Conservation (phyloP, 345 rosid species). For the Pugionium dolabratum region DNA sequence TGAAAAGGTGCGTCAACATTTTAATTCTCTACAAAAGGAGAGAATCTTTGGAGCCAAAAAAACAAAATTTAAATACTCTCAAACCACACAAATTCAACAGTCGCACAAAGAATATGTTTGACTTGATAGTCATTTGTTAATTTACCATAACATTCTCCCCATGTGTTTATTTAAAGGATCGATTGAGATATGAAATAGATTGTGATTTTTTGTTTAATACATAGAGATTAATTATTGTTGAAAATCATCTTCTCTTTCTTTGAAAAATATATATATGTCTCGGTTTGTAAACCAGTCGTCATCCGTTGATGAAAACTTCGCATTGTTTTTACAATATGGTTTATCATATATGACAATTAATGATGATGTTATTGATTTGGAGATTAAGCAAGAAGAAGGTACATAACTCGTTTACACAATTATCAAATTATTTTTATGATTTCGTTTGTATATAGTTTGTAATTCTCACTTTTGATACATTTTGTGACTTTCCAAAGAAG, state of each 20-base stretch:
- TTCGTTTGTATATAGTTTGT: not conserved
- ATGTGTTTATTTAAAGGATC: not conserved
- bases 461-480: not conserved
- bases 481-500: not conserved
- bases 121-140: not conserved
- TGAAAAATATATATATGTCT: slow-evolving; percentile 10
- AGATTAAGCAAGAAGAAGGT: slow-evolving; percentile 35
- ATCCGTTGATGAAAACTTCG: slow-evolving; percentile 23
- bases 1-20: not conserved
- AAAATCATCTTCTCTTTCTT: not conserved
- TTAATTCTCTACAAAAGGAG: not conserved
- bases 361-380: slow-evolving; percentile 32
- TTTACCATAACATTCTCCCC: slow-evolving; percentile 10
- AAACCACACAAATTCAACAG: not conserved
- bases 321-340: slow-evolving; percentile 28
- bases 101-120: not conserved
- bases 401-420: not conserved
- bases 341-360: slow-evolving; percentile 13
- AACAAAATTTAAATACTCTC: not conserved
- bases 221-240: not conserved
- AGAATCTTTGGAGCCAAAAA: slow-evolving; percentile 17
- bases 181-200: not conserved
- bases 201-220: too few relatives aligned
- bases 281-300: slow-evolving; percentile 17
- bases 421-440: not conserved